phyloP scores from a whole-genome alignment of 805 yeast species.

The Ogataea pignaliae region DNA sequence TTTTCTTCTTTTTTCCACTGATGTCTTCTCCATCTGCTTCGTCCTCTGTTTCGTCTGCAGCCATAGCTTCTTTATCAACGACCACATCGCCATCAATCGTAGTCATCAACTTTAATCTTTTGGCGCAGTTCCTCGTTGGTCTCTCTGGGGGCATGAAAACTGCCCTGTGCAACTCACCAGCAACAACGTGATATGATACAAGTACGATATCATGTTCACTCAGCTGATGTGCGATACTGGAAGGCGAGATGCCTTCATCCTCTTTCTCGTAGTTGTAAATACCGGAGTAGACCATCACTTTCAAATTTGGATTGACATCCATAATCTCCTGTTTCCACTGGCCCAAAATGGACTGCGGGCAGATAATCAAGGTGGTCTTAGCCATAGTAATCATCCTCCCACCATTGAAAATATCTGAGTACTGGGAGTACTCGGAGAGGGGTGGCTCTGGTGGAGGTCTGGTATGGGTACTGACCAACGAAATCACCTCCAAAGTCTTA shows the following conservation, averaged over 20 bases:
- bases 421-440: constrained; percentile 16
- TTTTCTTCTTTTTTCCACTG: neutral
- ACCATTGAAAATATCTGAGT: constrained; percentile 35
- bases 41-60: constrained; percentile 14
- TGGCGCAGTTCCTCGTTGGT: constrained; percentile 38
- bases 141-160: constrained; percentile 56
- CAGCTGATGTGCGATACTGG: constrained; percentile 47
- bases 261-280: constrained; percentile 29
- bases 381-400: constrained; percentile 44
- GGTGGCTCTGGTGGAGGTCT: constrained; percentile 32
- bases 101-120: constrained; percentile 18
- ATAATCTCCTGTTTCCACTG: constrained; percentile 84
- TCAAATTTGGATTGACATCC: constrained; percentile 53
- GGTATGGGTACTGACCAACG: constrained; percentile 59
- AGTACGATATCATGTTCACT: constrained; percentile 70
- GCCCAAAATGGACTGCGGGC: constrained; percentile 76
- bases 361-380: constrained; percentile 74
- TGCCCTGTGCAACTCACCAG: constrained; percentile 78
- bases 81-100: constrained; percentile 1
- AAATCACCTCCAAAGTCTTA: constrained; percentile 80
- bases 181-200: constrained; percentile 67
- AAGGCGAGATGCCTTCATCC: constrained; percentile 31
- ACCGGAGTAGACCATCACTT: constrained; percentile 64
- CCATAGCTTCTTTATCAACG: constrained; percentile 2
- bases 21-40: constrained; percentile 14